phyloP scores from a whole-genome alignment of 257 asterid genomes.

The Jacaranda mimosifolia region DNA sequence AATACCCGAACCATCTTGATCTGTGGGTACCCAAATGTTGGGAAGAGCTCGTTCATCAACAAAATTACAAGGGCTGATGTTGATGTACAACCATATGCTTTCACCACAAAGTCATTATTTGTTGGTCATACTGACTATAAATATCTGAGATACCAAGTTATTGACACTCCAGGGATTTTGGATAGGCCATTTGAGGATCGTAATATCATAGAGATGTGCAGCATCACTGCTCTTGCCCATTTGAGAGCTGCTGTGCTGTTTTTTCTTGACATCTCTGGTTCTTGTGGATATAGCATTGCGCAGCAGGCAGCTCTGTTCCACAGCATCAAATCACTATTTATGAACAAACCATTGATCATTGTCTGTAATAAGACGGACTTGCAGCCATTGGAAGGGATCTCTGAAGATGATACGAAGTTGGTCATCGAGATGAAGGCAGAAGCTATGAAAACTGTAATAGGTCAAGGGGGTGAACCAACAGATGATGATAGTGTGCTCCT shows the following conservation, averaged over 20 bases:
- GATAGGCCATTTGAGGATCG: constrained; percentile 98
- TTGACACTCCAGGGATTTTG: constrained; percentile 95
- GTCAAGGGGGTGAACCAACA: constrained; percentile 86
- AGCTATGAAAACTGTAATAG: constrained; percentile 88
- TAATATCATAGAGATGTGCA: constrained; percentile 98
- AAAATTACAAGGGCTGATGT: constrained; percentile 96
- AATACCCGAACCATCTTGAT: constrained; percentile 93
- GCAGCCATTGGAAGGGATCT: constrained; percentile 81
- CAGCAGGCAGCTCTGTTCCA: constrained; percentile 97
- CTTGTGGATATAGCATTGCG: constrained; percentile 91
- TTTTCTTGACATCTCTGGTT: constrained; percentile 93
- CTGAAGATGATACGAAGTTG: constrained; percentile 84
- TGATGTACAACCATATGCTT: constrained; percentile 96
- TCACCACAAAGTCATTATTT: constrained; percentile 93
- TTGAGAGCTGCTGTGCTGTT: constrained; percentile 92
- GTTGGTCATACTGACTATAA: constrained; percentile 97
- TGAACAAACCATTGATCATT: constrained; percentile 87
- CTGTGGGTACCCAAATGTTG: constrained; percentile 98
- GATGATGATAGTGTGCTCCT: constrained; percentile 72
- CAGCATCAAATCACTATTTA: constrained; percentile 90
- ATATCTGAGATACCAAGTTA: constrained; percentile 91
- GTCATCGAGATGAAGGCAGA: constrained; percentile 91
- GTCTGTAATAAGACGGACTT: constrained; percentile 96
- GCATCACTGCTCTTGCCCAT: constrained; percentile 97
- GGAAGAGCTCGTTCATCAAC: constrained; percentile 95